Evolutionary conservation across 2,329 filamentous ascomycete genomes (phyloP).

Genomic region (Ploettnerulaceae sp.): DNA sequence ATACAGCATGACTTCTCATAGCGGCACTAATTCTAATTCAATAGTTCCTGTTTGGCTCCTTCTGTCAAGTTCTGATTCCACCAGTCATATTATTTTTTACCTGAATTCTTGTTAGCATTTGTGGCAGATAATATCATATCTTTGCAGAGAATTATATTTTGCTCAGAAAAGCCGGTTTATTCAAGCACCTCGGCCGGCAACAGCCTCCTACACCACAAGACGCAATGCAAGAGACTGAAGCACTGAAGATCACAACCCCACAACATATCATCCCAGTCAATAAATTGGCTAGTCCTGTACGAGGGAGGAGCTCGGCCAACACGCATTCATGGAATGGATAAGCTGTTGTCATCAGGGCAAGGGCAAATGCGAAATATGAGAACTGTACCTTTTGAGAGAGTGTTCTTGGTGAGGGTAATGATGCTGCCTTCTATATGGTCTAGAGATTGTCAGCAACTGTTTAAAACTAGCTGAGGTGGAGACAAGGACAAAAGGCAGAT

Average conservation of each 20-base stretch:
- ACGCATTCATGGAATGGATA: constrained; percentile 73
- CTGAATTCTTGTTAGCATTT: constrained; percentile 3
- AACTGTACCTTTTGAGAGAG: constrained; percentile 20
- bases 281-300: constrained; percentile 54
- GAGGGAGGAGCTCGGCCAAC: constrained; percentile 67
- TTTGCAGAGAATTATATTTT: constrained; percentile 6
- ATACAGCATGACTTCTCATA: neutral
- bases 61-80: neutral
- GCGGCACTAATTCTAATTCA: neutral
- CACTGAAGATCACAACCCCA: constrained; percentile 68
- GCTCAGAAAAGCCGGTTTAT: constrained; percentile 66
- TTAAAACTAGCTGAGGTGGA: no score
- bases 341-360: constrained; percentile 57
- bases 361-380: constrained; percentile 9
- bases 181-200: constrained; percentile 61
- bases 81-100: neutral
- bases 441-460: constrained; percentile 15
- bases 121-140: neutral
- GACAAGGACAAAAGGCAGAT: constrained; percentile 13
- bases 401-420: neutral
- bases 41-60: neutral
- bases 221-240: constrained; percentile 46
- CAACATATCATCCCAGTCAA: constrained; percentile 62
- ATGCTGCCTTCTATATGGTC: neutral
- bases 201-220: constrained; percentile 48